Evolutionary conservation across 805 yeast species (phyloP), one percentile per base, ranked within the genome.

Genomic region (Kuraishia floccosa): DNA sequence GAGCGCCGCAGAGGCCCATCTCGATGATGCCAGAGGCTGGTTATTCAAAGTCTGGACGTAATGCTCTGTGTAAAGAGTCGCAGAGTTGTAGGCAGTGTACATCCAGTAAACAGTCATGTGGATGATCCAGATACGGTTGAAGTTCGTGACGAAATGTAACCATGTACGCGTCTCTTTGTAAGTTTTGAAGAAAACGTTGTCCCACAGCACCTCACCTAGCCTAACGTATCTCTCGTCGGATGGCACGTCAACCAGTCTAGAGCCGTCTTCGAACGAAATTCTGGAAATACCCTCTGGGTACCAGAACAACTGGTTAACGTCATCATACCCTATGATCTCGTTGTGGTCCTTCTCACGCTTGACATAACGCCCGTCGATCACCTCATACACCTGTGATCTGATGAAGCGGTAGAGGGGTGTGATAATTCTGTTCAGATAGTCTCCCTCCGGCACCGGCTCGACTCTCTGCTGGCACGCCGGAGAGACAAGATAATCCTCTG

Each of bases 251-350:
- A 87, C 83, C 45, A 91, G 66, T 54, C 95, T 77, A 13, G 94
- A 68, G 42, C 95, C 96, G 53, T 91, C 97, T 52, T 81, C 91
- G 47, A 89, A 72, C 30, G 79, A 72, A 46, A 91, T 87, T 60
- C 91, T 79, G 37, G 93, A 78, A 42, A 91, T 82, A 69, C 98
- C 99, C 63, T 93, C 97, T 29, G 97, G 96, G 61, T 93, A 91
- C 99, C 99, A 91, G 63, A 93, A 91, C 46, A 91, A 70, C 68
- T 91, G 99, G 60, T 91, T 91, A 38, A 91, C 94, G 66, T 91
- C 99, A 65, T 91, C 99, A 57, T 91, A 91, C 57, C 98, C 93
- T 47, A 82, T 70, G 40, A 82, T 63, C 41, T 74, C 63, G 60
- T 77, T 77, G 58, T 82, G 94, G 54, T 82, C 94, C 51, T 63